Conservation (phyloP, 129 eudicot species). For the Kitagawia praeruptora region DNA sequence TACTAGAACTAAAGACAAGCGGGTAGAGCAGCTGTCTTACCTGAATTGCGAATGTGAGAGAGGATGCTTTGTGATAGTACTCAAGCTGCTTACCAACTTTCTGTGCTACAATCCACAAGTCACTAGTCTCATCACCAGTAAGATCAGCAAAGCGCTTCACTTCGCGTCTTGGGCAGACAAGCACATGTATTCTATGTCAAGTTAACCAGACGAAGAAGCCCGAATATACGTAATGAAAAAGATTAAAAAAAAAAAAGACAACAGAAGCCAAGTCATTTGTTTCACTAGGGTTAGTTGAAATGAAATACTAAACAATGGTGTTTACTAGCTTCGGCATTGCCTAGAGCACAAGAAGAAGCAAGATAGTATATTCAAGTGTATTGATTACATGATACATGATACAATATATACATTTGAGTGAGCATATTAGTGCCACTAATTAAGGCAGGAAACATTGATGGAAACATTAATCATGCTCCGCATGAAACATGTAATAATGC, state of each 20-base stretch:
- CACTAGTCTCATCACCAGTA: slow-evolving; percentile 66
- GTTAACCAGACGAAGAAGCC: slow-evolving; percentile 30
- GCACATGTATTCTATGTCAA: slow-evolving; percentile 77
- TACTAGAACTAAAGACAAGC: neutral
- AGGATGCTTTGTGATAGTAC: slow-evolving; percentile 77
- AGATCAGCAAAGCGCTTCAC: slow-evolving; percentile 87
- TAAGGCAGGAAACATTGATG: too few species aligned
- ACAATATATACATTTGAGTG: too few species aligned
- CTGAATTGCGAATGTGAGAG: slow-evolving; percentile 80
- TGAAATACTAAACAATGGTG: too few species aligned
- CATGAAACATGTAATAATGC: too few species aligned
- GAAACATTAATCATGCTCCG: too few species aligned
- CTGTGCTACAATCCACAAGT: slow-evolving; percentile 81
- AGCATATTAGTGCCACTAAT: too few species aligned
- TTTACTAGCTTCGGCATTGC: too few species aligned
- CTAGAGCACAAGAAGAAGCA: too few species aligned
- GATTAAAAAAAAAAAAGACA: neutral
- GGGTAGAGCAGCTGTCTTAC: slow-evolving; percentile 31
- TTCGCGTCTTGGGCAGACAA: slow-evolving; percentile 91
- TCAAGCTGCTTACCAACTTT: slow-evolving; percentile 75
- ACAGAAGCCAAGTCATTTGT: neutral
- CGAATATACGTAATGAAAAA: too few species aligned
- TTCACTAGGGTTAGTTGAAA: neutral
- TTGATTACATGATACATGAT: too few species aligned
- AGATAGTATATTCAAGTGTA: too few species aligned